Percentiles rank a stretch among this genome's conserved stretches.
Conservation (phyloP, 805 yeast species). For the Yarrowia osloensis region DNA sequence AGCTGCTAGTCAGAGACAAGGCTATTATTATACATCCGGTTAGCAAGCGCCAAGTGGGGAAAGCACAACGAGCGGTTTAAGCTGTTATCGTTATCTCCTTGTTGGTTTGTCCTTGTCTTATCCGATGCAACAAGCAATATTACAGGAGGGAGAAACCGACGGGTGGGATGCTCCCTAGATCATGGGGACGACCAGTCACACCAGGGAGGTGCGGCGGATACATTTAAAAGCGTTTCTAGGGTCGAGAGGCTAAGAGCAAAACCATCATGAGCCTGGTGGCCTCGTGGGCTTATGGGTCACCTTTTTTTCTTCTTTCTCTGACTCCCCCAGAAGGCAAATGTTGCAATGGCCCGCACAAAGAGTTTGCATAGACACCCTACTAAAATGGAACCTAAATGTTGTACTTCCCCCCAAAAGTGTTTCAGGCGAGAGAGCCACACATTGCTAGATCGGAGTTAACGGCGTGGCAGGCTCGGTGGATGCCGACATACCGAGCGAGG, state of each 20-base stretch:
- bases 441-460: not conserved
- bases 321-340: not conserved
- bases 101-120: slow-evolving; percentile 1
- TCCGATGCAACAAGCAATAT: not conserved
- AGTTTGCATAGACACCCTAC: slow-evolving; percentile 9
- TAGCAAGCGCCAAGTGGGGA: slow-evolving; percentile 13
- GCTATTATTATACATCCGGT: not conserved
- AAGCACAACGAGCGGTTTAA: not conserved
- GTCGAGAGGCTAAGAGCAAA: not conserved
- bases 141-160: not conserved
- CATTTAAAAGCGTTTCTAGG: not conserved
- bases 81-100: slow-evolving; percentile 24
- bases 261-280: not conserved
- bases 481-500: not conserved
- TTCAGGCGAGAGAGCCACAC: not conserved
- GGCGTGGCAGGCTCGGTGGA: too few species aligned
- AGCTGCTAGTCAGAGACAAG: not conserved
- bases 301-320: too few species aligned
- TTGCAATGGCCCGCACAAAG: slow-evolving; percentile 12
- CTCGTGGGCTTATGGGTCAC: not conserved
- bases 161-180: not conserved
- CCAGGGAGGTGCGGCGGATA: slow-evolving; percentile 8
- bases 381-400: slow-evolving; percentile 9
- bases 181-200: too few species aligned
- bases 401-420: not conserved